Evolutionary conservation across 345 rosid genomes (phyloP).

Genomic region (Microthlaspi erraticum): DNA sequence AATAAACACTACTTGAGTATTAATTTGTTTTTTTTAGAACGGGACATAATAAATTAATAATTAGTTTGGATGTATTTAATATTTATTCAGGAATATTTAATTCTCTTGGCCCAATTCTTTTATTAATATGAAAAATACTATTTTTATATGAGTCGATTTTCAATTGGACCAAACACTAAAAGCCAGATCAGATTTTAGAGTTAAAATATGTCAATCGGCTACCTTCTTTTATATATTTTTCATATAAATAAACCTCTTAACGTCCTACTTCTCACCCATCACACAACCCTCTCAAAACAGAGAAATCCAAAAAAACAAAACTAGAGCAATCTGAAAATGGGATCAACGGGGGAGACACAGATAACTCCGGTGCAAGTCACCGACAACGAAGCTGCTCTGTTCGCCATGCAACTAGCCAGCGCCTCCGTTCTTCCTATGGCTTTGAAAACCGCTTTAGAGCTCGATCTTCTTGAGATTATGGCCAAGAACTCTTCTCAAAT

Average conservation of each 20-base stretch:
- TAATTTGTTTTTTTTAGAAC: background rate
- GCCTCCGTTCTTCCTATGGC: slow-evolving; percentile 87
- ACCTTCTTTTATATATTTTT: slow-evolving; percentile 15
- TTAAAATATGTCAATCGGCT: slow-evolving; percentile 28
- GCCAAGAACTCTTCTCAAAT: slow-evolving; percentile 60
- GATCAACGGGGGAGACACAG: slow-evolving; percentile 68
- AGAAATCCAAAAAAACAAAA: background rate
- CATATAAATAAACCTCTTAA: slow-evolving; percentile 39
- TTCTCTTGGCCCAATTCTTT: background rate
- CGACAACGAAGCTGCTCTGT: slow-evolving; percentile 75
- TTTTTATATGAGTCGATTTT: background rate
- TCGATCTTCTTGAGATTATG: slow-evolving; percentile 86
- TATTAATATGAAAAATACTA: background rate
- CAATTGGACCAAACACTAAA: slow-evolving; percentile 7
- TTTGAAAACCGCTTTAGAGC: slow-evolving; percentile 86
- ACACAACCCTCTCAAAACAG: slow-evolving; percentile 24
- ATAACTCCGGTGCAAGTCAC: slow-evolving; percentile 69
- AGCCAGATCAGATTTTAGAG: slow-evolving; percentile 16
- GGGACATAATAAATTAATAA: background rate
- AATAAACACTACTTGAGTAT: background rate
- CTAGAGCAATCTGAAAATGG: slow-evolving; percentile 50
- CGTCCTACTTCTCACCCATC: slow-evolving; percentile 35
- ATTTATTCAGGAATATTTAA: background rate
- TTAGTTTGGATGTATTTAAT: slow-evolving; percentile 17
- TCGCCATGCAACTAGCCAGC: slow-evolving; percentile 75